These are phyloP conservation scores for Diphasiastrum complanatum DNA, from an alignment of 83 land plant species.

Conservation along the genomic window DNA sequence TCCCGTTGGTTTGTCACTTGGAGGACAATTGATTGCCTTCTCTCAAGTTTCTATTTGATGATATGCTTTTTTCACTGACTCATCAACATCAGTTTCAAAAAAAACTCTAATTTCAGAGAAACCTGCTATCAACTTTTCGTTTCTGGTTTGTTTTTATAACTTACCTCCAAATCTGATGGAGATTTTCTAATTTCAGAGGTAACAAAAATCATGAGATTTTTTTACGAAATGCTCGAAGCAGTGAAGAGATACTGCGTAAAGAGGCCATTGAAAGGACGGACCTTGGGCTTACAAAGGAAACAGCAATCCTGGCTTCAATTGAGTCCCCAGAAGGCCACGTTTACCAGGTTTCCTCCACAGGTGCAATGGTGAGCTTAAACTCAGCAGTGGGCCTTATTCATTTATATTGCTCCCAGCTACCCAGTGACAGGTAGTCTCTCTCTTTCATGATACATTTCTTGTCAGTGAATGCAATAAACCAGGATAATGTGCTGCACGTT, in stretches of 20 bases:
- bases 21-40: too few species aligned
- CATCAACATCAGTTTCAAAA: too few species aligned
- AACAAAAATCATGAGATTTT: conserved; percentile 78
- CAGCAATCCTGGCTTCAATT: conserved; percentile 44
- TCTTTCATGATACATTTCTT: not conserved
- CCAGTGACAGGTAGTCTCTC: conserved; percentile 79
- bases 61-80: too few species aligned
- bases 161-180: too few species aligned
- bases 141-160: too few species aligned
- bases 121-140: too few species aligned
- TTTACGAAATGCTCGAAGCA: conserved; percentile 83
- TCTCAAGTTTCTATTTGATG: too few species aligned
- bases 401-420: conserved; percentile 94
- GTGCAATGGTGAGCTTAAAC: conserved; percentile 93
- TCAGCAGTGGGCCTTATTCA: conserved; percentile 98
- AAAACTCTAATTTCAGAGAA: too few species aligned
- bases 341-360: conserved; percentile 92
- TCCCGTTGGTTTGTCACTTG: too few species aligned
- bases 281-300: conserved; percentile 64
- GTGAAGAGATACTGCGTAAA: conserved; percentile 94
- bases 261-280: conserved; percentile 97
- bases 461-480: too few species aligned
- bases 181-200: too few species aligned
- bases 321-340: conserved; percentile 60
- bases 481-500: too few species aligned